Conservation (phyloP, 2,329 filamentous ascomycete species). For the Neofusicoccum cordaticola region DNA sequence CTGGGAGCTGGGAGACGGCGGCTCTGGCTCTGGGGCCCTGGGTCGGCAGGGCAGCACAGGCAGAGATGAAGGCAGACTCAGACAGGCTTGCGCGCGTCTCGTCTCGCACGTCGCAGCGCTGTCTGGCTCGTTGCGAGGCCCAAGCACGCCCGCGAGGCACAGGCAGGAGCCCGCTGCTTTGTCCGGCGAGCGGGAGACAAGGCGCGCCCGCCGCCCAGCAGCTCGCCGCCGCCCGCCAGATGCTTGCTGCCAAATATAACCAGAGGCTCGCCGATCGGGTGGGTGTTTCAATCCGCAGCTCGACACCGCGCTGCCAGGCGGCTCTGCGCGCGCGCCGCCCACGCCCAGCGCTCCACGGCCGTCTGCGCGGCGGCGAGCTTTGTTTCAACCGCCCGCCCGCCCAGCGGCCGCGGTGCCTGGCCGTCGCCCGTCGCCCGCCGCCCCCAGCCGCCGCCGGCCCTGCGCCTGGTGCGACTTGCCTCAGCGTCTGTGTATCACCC, state of each 20-base stretch:
- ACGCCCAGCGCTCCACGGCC: too few relatives aligned
- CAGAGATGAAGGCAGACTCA: conserved; percentile 7
- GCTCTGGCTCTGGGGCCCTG: neutral
- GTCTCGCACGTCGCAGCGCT: conserved; percentile 12
- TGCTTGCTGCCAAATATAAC: conserved; percentile 10
- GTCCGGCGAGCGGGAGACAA: neutral
- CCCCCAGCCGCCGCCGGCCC: neutral
- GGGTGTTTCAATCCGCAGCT: conserved; percentile 1
- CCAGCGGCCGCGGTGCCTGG: neutral
- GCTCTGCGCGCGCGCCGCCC: conserved; percentile 2
- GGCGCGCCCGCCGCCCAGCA: neutral
- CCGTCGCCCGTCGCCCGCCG: too few relatives aligned
- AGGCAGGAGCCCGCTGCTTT: conserved; percentile 12
- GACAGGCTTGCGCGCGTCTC: conserved; percentile 5
- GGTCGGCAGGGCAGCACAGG: neutral
- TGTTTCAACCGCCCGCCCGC: conserved; percentile 3
- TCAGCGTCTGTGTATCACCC: neutral
- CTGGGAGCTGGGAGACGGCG: neutral
- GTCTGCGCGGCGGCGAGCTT: neutral
- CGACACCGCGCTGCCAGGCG: neutral
- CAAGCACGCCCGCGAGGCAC: conserved; percentile 14
- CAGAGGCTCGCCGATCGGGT: neutral
- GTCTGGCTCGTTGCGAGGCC: conserved; percentile 13
- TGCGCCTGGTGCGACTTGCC: neutral
- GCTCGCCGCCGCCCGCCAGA: neutral